Conservation (phyloP, 78 protist genomes). For the Thecamonas trahens region DNA sequence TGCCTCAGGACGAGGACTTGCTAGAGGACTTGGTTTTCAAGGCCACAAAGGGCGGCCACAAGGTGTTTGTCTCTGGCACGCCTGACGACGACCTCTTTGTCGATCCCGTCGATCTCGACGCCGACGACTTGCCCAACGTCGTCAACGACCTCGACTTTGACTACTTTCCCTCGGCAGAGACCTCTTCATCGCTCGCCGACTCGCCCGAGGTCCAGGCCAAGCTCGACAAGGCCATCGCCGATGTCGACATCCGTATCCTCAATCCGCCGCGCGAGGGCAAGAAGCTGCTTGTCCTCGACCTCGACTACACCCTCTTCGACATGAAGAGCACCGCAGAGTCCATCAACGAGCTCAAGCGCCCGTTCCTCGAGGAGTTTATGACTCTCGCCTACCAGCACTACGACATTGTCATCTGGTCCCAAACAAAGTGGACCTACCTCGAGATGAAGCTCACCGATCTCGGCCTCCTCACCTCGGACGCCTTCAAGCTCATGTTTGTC, state of each 20-base stretch:
- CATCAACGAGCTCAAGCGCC: slow-evolving; percentile 13
- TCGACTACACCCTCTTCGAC: slow-evolving; percentile 34
- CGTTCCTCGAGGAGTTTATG: slow-evolving; percentile 31
- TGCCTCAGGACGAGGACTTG: too few relatives aligned
- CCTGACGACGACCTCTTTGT: too few relatives aligned
- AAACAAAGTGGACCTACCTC: neutral
- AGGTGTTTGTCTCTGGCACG: too few relatives aligned
- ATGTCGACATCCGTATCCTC: neutral
- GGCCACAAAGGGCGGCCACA: too few relatives aligned
- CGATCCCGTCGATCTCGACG: too few relatives aligned
- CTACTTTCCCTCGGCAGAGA: too few relatives aligned
- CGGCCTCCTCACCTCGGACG: neutral
- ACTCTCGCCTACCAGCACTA: slow-evolving; percentile 17
- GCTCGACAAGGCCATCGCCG: neutral
- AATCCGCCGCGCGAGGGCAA: slow-evolving; percentile 18
- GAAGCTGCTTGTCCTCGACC: slow-evolving; percentile 28
- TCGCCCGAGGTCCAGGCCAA: neutral
- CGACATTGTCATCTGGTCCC: slow-evolving; percentile 28
- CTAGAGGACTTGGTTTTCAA: too few relatives aligned
- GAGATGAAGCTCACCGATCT: neutral
- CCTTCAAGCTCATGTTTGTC: neutral
- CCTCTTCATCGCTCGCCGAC: neutral
- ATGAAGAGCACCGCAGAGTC: neutral
- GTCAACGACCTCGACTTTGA: neutral
- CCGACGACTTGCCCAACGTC: neutral